phyloP scores from a whole-genome alignment of 352 stramenopile species.

The Pythium monospermum region DNA sequence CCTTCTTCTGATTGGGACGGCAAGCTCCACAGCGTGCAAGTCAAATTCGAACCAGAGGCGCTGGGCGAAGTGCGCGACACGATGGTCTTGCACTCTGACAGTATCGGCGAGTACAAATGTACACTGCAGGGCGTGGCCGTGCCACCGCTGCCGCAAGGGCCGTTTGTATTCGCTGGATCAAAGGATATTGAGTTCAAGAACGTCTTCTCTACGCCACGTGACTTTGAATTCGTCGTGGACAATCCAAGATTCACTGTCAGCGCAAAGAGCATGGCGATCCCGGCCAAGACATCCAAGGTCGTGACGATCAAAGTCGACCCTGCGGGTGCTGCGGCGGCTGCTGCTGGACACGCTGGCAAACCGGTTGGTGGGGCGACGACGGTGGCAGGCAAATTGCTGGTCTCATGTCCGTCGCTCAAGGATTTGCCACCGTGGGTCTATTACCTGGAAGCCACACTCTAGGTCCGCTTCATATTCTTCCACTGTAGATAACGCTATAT shows the following conservation, averaged over 20 bases:
- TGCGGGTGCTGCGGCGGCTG: conserved; percentile 2
- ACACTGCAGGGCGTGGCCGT: conserved; percentile 71
- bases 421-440: conserved; percentile 85
- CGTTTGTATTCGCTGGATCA: conserved; percentile 58
- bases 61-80: conserved; percentile 83
- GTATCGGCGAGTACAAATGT: conserved; percentile 81
- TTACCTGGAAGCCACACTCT: conserved; percentile 58
- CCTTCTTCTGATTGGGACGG: conserved; percentile 70
- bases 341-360: not conserved
- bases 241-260: conserved; percentile 65
- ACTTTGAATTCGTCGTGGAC: conserved; percentile 83
- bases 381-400: conserved; percentile 69
- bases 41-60: conserved; percentile 88
- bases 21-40: conserved; percentile 38
- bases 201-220: conserved; percentile 67
- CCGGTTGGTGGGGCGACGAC: not conserved
- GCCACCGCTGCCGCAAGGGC: conserved; percentile 77
- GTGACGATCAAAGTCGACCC: conserved; percentile 63
- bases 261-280: conserved; percentile 50
- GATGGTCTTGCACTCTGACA: conserved; percentile 54
- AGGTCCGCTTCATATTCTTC: not conserved
- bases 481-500: not conserved
- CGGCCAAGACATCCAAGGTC: conserved; percentile 55
- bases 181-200: conserved; percentile 89
- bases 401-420: conserved; percentile 64